Conservation (phyloP, 1,139 yeast genomes). For the Taphrina wiesneri region DNA sequence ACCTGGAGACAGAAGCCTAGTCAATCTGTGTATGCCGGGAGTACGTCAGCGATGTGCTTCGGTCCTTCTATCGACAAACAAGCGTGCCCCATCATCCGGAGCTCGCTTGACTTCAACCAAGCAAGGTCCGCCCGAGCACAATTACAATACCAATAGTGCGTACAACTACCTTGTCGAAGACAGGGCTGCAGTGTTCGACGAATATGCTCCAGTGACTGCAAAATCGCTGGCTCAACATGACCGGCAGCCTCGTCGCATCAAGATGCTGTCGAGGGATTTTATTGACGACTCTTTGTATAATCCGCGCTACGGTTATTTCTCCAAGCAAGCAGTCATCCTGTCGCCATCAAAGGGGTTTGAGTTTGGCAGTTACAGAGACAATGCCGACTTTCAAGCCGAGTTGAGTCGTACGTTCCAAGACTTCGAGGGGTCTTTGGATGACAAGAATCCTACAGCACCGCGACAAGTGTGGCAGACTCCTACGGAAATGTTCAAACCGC, state of each 20-base stretch:
- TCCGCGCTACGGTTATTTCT: slow-evolving; percentile 78
- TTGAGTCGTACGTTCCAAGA: slow-evolving; percentile 49
- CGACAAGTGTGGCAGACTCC: slow-evolving; percentile 90
- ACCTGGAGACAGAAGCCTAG: not conserved
- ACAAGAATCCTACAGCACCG: slow-evolving; percentile 39
- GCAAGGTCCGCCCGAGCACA: slow-evolving; percentile 23
- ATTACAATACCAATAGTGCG: slow-evolving; percentile 27
- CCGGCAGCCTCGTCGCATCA: slow-evolving; percentile 56
- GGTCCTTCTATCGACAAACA: not conserved
- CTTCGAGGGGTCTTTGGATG: slow-evolving; percentile 52
- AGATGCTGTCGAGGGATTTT: slow-evolving; percentile 74
- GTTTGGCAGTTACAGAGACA: slow-evolving; percentile 29
- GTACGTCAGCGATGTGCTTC: not conserved
- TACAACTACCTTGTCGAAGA: slow-evolving; percentile 32
- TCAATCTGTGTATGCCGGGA: not conserved
- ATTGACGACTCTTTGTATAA: slow-evolving; percentile 84
- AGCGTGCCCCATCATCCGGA: not conserved
- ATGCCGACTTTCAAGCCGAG: slow-evolving; percentile 32
- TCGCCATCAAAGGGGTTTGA: slow-evolving; percentile 57
- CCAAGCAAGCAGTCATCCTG: slow-evolving; percentile 48
- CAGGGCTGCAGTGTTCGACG: slow-evolving; percentile 22
- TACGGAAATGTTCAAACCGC: slow-evolving; percentile 75
- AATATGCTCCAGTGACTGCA: slow-evolving; percentile 26
- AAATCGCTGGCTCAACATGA: slow-evolving; percentile 22
- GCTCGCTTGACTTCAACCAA: not conserved